Base-by-base conservation (phyloP, 108 stramenopile genomes). In the Skeletonema costatum region DNA sequence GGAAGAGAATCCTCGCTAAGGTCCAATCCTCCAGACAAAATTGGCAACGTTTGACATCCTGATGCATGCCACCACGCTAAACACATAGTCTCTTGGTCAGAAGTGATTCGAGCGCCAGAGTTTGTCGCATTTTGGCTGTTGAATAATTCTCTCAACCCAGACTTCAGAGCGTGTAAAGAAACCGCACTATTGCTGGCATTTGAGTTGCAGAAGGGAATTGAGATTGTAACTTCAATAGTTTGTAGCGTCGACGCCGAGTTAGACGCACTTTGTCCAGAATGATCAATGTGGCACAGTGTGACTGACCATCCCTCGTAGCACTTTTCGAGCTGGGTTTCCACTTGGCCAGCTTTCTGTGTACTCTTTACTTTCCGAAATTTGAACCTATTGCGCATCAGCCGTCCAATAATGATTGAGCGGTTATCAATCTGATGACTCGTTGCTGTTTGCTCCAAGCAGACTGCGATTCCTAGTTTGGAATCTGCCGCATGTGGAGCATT, bases 11-110 rank as follows among this genome's bases (percentile, higher is more conserved):
- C 42, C 11, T 75, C 35, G 44, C 66, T 48, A 71, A 89, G 87
- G 32, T 93, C 92, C 74, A 70, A 90, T 5, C 90, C 90, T 60
- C 90, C 85, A 44, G 66, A 66, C 3, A 89, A 63, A n/a, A 92
- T 16, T 21, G 86, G 76, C 10, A 75, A 77, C 14, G 83, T 68
- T 33, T 41, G 11, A 25, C 60, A 21, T 41, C 72, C 86, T 13
- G 91, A 86, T 16, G 89, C 51, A 68, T 12, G 19, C 85, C 86
- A 87, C 88, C 89, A 94, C 1, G 87, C 84, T 32, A 74, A 53
- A 19, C 81, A 88, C 68, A 90, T 68, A 9, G 78, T 73, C 31
- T 74, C 35, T 68, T 89, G 87, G 32, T 93, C 81, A 32, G 75
- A 66, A 32, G 51, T 76, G 42, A 82, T 65, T 74, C 11, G 82